Evolutionary conservation across 441 rosid genomes (phyloP).

Genomic region (Melastoma candidum): DNA sequence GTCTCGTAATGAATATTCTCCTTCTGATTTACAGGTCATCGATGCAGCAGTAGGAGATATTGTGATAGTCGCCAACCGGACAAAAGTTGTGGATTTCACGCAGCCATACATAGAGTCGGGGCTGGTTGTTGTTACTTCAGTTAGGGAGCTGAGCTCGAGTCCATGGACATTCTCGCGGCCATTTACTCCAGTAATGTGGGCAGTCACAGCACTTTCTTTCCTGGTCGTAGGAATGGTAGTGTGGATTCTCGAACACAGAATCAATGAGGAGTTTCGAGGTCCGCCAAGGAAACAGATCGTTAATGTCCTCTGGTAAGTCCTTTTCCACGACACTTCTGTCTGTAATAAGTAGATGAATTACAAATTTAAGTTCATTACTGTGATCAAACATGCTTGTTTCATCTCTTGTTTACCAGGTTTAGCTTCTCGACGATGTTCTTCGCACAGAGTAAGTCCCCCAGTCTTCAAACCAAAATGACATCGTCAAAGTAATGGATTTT

Average conservation of each 20-base stretch:
- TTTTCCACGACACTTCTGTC: background rate
- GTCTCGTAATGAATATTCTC: background rate
- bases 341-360: slow-evolving; percentile 1
- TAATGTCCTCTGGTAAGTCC: slow-evolving; percentile 10
- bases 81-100: slow-evolving; percentile 15
- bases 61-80: slow-evolving; percentile 15
- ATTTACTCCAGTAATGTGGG: slow-evolving; percentile 16
- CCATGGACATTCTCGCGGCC: slow-evolving; percentile 18
- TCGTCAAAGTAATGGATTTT: background rate
- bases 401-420: slow-evolving; percentile 12
- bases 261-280: slow-evolving; percentile 16
- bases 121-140: slow-evolving; percentile 14
- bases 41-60: slow-evolving; percentile 18
- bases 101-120: slow-evolving; percentile 16
- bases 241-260: slow-evolving; percentile 20
- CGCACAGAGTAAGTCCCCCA: slow-evolving; percentile 12
- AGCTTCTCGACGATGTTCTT: slow-evolving; percentile 21
- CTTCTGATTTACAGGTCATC: slow-evolving; percentile 9
- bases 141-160: slow-evolving; percentile 10
- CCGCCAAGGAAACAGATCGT: slow-evolving; percentile 12
- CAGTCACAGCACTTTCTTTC: slow-evolving; percentile 13
- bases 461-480: background rate
- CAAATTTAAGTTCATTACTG: background rate
- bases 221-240: slow-evolving; percentile 16
- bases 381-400: background rate